Percentiles rank a stretch among this genome's conserved stretches.
phyloP scores from a whole-genome alignment of 495 filamentous ascomycete genomes.

The Penicillium roqueforti region DNA sequence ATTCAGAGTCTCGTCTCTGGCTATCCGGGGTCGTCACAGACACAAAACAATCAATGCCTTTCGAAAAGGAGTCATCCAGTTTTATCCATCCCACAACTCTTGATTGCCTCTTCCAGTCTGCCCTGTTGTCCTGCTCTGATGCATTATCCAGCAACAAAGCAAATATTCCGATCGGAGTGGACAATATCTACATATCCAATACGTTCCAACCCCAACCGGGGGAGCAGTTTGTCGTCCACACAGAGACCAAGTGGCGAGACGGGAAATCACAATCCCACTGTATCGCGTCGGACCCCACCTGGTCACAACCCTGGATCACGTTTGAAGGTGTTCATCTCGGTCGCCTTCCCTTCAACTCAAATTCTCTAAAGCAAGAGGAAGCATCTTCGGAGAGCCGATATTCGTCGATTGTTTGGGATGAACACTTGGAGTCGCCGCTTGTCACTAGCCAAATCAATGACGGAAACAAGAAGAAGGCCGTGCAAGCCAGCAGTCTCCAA shows the following conservation, averaged over 20 bases:
- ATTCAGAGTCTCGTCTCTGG: constrained; percentile 19
- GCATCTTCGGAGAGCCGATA: constrained; percentile 11
- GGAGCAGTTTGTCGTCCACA: constrained; percentile 19
- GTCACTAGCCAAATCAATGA: not conserved
- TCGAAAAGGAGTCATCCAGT: constrained; percentile 17
- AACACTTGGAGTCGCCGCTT: constrained; percentile 20
- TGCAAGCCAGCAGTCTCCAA: constrained; percentile 9
- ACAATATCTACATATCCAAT: constrained; percentile 20
- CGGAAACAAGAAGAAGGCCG: constrained; percentile 1
- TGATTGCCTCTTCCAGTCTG: constrained; percentile 32
- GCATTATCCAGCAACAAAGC: constrained; percentile 14
- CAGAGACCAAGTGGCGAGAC: constrained; percentile 13
- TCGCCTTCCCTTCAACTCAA: constrained; percentile 18
- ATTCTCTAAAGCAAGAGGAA: constrained; percentile 14
- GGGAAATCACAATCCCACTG: constrained; percentile 17
- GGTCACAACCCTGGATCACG: constrained; percentile 18
- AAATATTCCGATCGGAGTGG: constrained; percentile 23
- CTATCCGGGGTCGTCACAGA: constrained; percentile 19
- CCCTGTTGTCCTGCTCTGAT: constrained; percentile 20
- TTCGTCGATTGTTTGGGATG: constrained; percentile 18
- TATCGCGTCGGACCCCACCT: constrained; percentile 18
- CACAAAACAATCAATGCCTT: constrained; percentile 20
- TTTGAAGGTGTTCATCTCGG: constrained; percentile 25
- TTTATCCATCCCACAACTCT: constrained; percentile 35
- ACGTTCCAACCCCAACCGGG: constrained; percentile 13